Conservation (phyloP, 129 eudicot genomes). For the Centaurea solstitialis region DNA sequence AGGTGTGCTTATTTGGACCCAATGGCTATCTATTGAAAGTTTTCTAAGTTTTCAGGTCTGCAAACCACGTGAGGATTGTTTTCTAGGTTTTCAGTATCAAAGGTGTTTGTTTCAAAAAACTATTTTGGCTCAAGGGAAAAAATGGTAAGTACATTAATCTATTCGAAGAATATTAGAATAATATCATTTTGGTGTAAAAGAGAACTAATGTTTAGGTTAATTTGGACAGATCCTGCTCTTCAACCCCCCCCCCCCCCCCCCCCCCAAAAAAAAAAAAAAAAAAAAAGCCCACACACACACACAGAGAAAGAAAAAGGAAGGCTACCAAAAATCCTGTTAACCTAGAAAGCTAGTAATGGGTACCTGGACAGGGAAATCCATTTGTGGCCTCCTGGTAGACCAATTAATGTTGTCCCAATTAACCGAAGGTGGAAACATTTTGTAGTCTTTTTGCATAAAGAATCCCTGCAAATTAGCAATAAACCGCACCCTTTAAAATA, state of each 20-base stretch:
- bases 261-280: too few relatives aligned
- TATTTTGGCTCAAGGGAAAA: neutral
- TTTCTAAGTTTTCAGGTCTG: neutral
- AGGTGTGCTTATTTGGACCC: neutral
- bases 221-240: neutral
- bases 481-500: neutral
- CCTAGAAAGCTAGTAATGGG: neutral
- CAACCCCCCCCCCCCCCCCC: too few relatives aligned
- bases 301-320: neutral
- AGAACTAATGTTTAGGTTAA: neutral
- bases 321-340: neutral
- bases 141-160: neutral
- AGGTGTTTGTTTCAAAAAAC: neutral
- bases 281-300: too few relatives aligned
- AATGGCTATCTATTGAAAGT: neutral
- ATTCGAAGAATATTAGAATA: neutral
- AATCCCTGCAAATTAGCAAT: conserved; percentile 71
- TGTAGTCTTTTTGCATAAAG: conserved; percentile 97
- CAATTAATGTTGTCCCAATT: conserved; percentile 94
- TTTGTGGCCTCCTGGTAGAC: conserved; percentile 94
- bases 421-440: conserved; percentile 97
- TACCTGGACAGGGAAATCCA: conserved; percentile 98
- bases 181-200: neutral
- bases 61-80: neutral
- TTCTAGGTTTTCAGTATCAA: conserved; percentile 12